Conservation (phyloP, 1,139 yeast genomes). For the Hemisphaericaspora lyxosophila region DNA sequence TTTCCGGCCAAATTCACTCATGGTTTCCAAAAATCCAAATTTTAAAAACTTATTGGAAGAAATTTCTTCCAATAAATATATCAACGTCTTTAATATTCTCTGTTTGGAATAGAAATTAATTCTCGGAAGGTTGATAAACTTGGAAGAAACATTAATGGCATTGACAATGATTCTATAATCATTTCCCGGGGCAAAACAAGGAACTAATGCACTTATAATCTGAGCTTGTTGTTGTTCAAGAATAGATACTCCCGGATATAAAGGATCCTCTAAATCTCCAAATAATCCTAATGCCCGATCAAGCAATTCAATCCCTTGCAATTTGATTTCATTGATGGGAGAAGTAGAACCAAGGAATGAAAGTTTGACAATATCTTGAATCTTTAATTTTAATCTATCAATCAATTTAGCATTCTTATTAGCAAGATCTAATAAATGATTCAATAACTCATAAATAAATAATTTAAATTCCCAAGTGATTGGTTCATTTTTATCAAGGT, state of each 20-base stretch:
- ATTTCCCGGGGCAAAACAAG: slow-evolving; percentile 79
- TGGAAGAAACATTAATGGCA: slow-evolving; percentile 79
- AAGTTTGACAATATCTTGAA: slow-evolving; percentile 75
- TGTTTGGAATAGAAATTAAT: slow-evolving; percentile 51
- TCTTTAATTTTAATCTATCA: slow-evolving; percentile 45
- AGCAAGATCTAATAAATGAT: slow-evolving; percentile 47
- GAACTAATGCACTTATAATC: slow-evolving; percentile 83
- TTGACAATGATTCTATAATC: slow-evolving; percentile 72
- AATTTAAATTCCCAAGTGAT: slow-evolving; percentile 69
- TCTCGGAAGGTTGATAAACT: slow-evolving; percentile 56
- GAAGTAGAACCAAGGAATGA: slow-evolving; percentile 85
- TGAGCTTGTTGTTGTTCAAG: slow-evolving; percentile 95
- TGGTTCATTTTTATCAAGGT: slow-evolving; percentile 53
- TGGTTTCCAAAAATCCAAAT: slow-evolving; percentile 43
- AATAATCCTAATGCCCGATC: slow-evolving; percentile 39
- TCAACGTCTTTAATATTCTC: slow-evolving; percentile 68
- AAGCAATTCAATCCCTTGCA: slow-evolving; percentile 65
- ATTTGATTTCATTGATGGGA: slow-evolving; percentile 57
- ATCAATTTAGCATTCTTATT: slow-evolving; percentile 39
- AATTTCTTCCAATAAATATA: slow-evolving; percentile 64
- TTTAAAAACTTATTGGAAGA: slow-evolving; percentile 44
- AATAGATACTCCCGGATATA: slow-evolving; percentile 68
- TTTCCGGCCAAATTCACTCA: slow-evolving; percentile 56
- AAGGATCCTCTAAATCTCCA: slow-evolving; percentile 70
- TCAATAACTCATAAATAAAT: slow-evolving; percentile 59